phyloP scores from a whole-genome alignment of 225 moss, liverwort and hornwort genomes.

The Bryoerythrophyllum caledonicum region DNA sequence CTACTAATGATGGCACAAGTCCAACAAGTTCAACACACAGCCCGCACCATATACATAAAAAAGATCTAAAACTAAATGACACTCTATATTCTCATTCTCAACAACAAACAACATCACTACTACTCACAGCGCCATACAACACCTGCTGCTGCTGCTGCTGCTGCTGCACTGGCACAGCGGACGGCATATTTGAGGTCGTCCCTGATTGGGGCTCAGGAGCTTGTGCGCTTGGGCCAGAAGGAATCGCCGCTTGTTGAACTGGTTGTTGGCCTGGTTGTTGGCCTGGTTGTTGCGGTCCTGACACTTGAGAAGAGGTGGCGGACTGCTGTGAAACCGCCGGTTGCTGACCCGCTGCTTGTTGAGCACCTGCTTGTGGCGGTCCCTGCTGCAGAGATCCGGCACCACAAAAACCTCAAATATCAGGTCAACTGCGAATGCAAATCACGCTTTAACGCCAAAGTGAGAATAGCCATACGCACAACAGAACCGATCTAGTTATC shows the following conservation, averaged over 20 bases:
- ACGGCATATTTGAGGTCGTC: slow-evolving; percentile 20
- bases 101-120: background rate
- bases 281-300: slow-evolving; percentile 47
- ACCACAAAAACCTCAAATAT: slow-evolving; percentile 8
- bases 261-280: slow-evolving; percentile 33
- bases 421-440: background rate
- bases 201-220: slow-evolving; percentile 33
- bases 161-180: slow-evolving; percentile 39
- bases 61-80: background rate
- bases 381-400: slow-evolving; percentile 43
- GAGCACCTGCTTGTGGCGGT: slow-evolving; percentile 40
- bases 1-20: background rate
- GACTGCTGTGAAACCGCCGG: slow-evolving; percentile 52
- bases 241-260: slow-evolving; percentile 30
- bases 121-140: background rate
- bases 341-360: slow-evolving; percentile 37
- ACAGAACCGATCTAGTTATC: background rate
- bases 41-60: background rate
- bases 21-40: background rate
- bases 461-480: background rate
- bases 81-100: background rate
- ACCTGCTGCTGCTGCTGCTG: slow-evolving; percentile 51
- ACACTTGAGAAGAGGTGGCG: slow-evolving; percentile 42
- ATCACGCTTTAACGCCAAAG: background rate
- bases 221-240: slow-evolving; percentile 39